Base-by-base conservation (phyloP, 257 asterid genomes). In the Rauvolfia tetraphylla region DNA sequence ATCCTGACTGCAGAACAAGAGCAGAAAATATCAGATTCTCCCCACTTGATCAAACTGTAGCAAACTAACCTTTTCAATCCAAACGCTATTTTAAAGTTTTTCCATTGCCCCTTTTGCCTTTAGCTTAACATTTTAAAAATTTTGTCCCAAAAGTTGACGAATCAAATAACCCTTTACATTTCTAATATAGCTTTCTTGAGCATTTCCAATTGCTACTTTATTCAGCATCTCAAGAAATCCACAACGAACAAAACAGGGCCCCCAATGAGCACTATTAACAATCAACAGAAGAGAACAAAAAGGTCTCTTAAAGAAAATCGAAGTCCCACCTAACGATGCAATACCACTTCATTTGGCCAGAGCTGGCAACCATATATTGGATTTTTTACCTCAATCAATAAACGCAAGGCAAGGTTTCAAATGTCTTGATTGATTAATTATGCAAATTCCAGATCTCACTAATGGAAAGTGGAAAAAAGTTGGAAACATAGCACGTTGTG, bases 1-100 rank as follows among this genome's bases (percentile, higher is more conserved):
- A 93, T 23, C 98, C 98, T 1, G 98, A 88, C 98, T 93, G 87
- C 62, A 77, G 38, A 38, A 67, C 6, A 29, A 38, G 15, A 39
- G 8, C 20, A 38, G 1, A 2, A n/a, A 53, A 62, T 62, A 46
- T 71, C 74, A 48, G 58, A 63, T 63, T 34, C 70, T 63, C 44
- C 44, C n/a, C 44, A 17, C 14, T 63, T 33, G 41, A 62, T 29
- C 5, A 9, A 31, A 62, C 41, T 58, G 62, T 56, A 6, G 62
- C 62, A 56, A 63, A 13, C 63, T 25, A 31, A 1, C 0, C 46
- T 36, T 66, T 66, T 66, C 5, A 33, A 66, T 33, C 34, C 71
- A 66, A 66, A 66, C 9, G 25, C 48, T 25, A 3, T 62, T 62
- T 17, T 25, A 22, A 62, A 62, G 39, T 62, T 62, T 25, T 29